Evolutionary conservation across 1,139 yeast genomes (phyloP).

Genomic region (Yamadazyma siamensis): DNA sequence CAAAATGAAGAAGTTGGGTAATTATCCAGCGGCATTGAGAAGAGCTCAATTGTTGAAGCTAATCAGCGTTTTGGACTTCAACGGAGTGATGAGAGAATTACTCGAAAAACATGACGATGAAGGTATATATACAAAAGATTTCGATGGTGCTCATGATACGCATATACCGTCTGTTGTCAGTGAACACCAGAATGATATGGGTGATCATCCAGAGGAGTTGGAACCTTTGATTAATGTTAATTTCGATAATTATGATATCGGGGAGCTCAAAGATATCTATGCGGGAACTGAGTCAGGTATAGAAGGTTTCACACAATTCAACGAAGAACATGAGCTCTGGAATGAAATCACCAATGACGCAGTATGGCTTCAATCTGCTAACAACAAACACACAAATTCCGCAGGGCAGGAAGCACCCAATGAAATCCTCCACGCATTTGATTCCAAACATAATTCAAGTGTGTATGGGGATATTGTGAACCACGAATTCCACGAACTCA

Average conservation of each 20-base stretch:
- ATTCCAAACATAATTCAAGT: conserved; percentile 10
- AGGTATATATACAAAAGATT: conserved; percentile 9
- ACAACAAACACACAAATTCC: conserved; percentile 2
- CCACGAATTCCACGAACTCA: conserved; percentile 37
- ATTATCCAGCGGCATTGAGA: conserved; percentile 73
- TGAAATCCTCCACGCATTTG: conserved; percentile 11
- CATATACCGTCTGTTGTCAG: not conserved
- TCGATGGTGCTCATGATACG: conserved; percentile 1
- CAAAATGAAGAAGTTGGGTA: conserved; percentile 72
- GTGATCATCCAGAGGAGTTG: conserved; percentile 2
- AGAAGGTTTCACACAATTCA: conserved; percentile 42
- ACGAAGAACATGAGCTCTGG: conserved; percentile 66
- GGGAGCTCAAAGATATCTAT: conserved; percentile 27
- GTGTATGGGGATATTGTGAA: conserved; percentile 40
- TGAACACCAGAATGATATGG: too few species aligned
- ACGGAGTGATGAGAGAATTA: conserved; percentile 58
- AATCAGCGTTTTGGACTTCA: conserved; percentile 63
- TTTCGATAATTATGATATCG: conserved; percentile 13
- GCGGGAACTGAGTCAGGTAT: conserved; percentile 38
- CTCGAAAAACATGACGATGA: conserved; percentile 58
- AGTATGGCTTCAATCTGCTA: conserved; percentile 50
- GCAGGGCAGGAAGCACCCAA: conserved; percentile 6
- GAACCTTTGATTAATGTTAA: conserved; percentile 14
- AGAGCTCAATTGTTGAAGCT: conserved; percentile 68
- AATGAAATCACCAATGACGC: conserved; percentile 73